These are phyloP conservation scores for Diplodia mutila DNA, from an alignment of 2,329 filamentous ascomycete genomes.

Conservation along the genomic window DNA sequence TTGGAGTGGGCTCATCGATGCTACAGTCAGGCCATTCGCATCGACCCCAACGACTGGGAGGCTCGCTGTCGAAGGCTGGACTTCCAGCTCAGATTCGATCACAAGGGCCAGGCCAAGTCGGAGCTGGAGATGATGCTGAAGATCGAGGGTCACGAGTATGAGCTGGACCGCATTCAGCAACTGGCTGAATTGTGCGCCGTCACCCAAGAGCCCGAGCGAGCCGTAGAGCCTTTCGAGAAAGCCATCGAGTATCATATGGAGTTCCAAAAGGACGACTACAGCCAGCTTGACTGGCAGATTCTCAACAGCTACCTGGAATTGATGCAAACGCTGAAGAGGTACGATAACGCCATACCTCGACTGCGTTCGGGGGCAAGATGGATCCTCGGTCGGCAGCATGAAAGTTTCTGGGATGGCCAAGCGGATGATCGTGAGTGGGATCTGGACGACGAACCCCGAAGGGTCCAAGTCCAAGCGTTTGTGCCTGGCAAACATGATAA, in stretches of 20 bases:
- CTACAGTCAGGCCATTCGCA: slow-evolving; percentile 57
- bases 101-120: slow-evolving; percentile 43
- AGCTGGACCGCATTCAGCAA: slow-evolving; percentile 58
- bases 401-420: slow-evolving; percentile 75
- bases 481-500: slow-evolving; percentile 56
- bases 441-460: slow-evolving; percentile 67
- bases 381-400: slow-evolving; percentile 75
- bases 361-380: slow-evolving; percentile 77
- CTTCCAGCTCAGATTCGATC: slow-evolving; percentile 55
- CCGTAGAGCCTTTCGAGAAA: slow-evolving; percentile 56
- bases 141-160: slow-evolving; percentile 51
- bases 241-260: slow-evolving; percentile 56
- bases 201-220: slow-evolving; percentile 52
- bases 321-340: slow-evolving; percentile 60
- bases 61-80: slow-evolving; percentile 60
- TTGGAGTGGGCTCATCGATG: slow-evolving; percentile 57
- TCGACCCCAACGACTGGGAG: slow-evolving; percentile 57
- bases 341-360: slow-evolving; percentile 67
- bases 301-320: slow-evolving; percentile 85
- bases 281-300: slow-evolving; percentile 73
- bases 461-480: slow-evolving; percentile 66
- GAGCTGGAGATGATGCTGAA: slow-evolving; percentile 61
- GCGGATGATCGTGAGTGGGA: slow-evolving; percentile 92
- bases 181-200: slow-evolving; percentile 62
- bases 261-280: slow-evolving; percentile 47